Evolutionary conservation across 805 yeast genomes (phyloP).

Genomic region (Candida taoyuanica): DNA sequence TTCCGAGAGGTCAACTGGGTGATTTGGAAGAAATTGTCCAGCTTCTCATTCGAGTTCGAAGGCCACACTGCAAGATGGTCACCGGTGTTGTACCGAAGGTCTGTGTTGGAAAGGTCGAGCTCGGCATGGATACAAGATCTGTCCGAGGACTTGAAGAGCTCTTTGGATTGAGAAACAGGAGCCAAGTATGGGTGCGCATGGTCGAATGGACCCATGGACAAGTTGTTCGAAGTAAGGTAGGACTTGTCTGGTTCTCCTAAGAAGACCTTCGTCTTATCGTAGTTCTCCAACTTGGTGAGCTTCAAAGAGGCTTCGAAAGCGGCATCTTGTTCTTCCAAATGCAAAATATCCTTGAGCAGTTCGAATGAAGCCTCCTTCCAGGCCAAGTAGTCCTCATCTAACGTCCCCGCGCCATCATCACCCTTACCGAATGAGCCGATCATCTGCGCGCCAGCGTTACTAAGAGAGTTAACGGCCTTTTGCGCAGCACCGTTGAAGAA

Average conservation of each 20-base stretch:
- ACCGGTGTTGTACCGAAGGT: conserved; percentile 86
- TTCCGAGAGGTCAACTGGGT: conserved; percentile 54
- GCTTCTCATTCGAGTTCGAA: conserved; percentile 74
- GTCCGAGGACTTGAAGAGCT: conserved; percentile 57
- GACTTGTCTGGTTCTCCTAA: conserved; percentile 71
- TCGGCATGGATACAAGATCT: conserved; percentile 91
- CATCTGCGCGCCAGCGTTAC: conserved; percentile 63
- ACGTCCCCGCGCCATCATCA: conserved; percentile 91
- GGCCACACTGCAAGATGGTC: conserved; percentile 97
- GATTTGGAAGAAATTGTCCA: conserved; percentile 57
- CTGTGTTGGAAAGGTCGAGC: conserved; percentile 71
- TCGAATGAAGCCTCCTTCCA: conserved; percentile 86
- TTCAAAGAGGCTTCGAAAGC: conserved; percentile 65
- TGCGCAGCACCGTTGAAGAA: conserved; percentile 81
- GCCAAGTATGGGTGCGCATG: conserved; percentile 81
- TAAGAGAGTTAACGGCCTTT: conserved; percentile 46
- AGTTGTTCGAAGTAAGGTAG: conserved; percentile 32
- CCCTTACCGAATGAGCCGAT: conserved; percentile 84
- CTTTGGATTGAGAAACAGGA: conserved; percentile 53
- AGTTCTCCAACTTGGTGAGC: conserved; percentile 38
- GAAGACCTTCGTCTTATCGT: conserved; percentile 44
- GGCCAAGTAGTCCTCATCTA: conserved; percentile 89
- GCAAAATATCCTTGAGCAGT: conserved; percentile 54
- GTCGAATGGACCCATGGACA: conserved; percentile 69
- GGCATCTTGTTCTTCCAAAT: conserved; percentile 76